Percentiles rank a stretch among this genome's conserved stretches.
Conservation (phyloP, 352 stramenopile species). For the Phytophthora megakarya region DNA sequence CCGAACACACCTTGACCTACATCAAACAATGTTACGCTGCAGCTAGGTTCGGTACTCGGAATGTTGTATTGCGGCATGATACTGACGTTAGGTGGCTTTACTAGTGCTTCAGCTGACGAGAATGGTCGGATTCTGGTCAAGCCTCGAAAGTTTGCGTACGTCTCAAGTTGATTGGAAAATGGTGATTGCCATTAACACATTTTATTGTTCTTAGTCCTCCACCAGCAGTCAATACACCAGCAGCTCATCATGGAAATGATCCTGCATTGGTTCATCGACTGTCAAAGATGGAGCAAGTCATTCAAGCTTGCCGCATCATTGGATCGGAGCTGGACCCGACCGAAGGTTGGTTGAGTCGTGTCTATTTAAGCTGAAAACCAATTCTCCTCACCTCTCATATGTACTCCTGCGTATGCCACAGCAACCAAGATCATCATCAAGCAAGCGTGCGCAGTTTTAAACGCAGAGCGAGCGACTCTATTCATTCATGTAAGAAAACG, state of each 20-base stretch:
- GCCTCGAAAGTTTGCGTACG: conserved; percentile 66
- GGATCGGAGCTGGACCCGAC: conserved; percentile 75
- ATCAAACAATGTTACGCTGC: conserved; percentile 90
- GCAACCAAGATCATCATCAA: conserved; percentile 88
- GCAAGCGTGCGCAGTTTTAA: conserved; percentile 86
- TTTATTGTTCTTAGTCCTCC: conserved; percentile 11
- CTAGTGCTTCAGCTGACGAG: conserved; percentile 78
- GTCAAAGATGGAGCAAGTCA: conserved; percentile 74
- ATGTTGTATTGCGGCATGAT: not conserved
- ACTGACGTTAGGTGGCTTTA: not conserved
- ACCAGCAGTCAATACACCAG: not conserved
- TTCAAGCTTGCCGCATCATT: conserved; percentile 80
- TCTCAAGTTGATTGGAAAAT: not conserved
- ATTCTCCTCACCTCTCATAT: not conserved
- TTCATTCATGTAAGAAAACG: conserved; percentile 82
- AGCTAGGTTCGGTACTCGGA: conserved; percentile 51
- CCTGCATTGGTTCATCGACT: conserved; percentile 60
- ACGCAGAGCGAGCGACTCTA: conserved; percentile 88
- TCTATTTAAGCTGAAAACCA: not conserved
- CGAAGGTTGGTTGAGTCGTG: conserved; percentile 54
- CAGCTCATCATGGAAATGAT: conserved; percentile 34
- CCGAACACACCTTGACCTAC: conserved; percentile 79
- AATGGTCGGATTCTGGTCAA: conserved; percentile 83
- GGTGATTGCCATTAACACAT: not conserved
- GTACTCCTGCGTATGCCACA: conserved; percentile 19